Evolutionary conservation across 495 filamentous ascomycete genomes (phyloP).

Genomic region (Astrocystis sublimbata): DNA sequence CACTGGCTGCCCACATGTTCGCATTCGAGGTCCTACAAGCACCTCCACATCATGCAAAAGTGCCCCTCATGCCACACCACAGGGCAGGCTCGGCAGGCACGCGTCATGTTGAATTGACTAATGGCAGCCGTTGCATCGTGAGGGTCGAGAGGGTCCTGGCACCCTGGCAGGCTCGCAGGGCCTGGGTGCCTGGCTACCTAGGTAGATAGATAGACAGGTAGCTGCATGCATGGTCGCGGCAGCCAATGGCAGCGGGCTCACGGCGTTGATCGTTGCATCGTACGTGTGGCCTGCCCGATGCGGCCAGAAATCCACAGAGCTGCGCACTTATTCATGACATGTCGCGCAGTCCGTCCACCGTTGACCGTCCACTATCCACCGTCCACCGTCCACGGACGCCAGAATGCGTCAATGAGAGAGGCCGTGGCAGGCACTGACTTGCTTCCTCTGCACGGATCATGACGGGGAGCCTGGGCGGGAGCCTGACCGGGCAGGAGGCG

Average conservation of each 20-base stretch:
- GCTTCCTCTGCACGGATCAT: too few relatives aligned
- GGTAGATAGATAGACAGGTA: neutral
- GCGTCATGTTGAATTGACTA: neutral
- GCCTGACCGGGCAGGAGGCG: too few relatives aligned
- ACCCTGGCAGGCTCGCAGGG: too few relatives aligned
- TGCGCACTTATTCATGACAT: conserved; percentile 10
- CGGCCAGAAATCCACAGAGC: neutral
- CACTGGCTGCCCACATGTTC: neutral
- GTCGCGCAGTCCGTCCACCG: too few relatives aligned
- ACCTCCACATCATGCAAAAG: neutral
- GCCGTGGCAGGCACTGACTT: too few relatives aligned
- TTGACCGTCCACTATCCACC: too few relatives aligned
- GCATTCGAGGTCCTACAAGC: neutral
- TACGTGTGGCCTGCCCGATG: neutral
- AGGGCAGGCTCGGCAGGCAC: neutral
- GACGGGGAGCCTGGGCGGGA: too few relatives aligned
- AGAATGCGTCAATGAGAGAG: too few relatives aligned
- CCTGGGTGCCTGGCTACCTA: too few relatives aligned
- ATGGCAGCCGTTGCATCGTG: neutral
- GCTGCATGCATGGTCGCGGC: conserved; percentile 1
- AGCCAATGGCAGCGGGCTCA: neutral
- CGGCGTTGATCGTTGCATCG: neutral
- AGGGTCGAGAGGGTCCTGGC: too few relatives aligned
- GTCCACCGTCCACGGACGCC: too few relatives aligned
- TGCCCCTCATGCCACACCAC: neutral